Evolutionary conservation across 2,329 filamentous ascomycete genomes (phyloP).

Genomic region (Colletotrichum sidae): DNA sequence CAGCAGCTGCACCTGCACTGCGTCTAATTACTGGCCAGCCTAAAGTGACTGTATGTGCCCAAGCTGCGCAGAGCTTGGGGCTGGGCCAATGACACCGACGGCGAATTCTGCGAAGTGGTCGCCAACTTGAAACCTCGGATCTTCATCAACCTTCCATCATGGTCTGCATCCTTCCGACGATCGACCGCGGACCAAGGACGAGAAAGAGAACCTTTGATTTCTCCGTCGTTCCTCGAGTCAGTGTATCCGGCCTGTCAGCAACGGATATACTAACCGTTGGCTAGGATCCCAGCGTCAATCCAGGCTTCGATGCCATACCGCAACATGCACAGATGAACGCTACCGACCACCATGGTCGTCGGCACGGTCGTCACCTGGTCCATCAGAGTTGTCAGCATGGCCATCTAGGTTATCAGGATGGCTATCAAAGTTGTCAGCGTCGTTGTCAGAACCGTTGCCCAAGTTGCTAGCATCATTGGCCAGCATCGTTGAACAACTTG

Average conservation of each 20-base stretch:
- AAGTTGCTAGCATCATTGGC: no score
- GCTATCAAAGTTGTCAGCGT: no score
- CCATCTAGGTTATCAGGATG: no score
- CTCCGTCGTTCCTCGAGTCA: not conserved
- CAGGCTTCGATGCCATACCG: constrained; percentile 9
- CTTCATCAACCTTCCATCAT: constrained; percentile 19
- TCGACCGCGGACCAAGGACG: no score
- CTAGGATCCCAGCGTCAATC: constrained; percentile 2
- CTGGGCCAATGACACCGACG: constrained; percentile 2
- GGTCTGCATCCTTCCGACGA: constrained; percentile 15
- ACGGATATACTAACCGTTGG: constrained; percentile 1
- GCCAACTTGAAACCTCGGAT: constrained; percentile 34
- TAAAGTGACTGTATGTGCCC: not conserved
- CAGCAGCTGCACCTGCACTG: not conserved
- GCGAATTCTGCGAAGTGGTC: constrained; percentile 1
- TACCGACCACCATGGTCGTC: not conserved
- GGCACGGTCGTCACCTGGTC: no score
- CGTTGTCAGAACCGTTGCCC: no score
- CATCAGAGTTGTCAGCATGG: no score
- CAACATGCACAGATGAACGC: constrained; percentile 21
- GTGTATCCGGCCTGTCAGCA: not conserved
- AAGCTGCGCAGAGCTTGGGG: no score
- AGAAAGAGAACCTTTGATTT: no score
- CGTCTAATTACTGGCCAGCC: not conserved
- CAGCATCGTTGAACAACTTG: no score